phyloP scores from a whole-genome alignment of 2,329 filamentous ascomycete species.

The Xylariaceae sp. region DNA sequence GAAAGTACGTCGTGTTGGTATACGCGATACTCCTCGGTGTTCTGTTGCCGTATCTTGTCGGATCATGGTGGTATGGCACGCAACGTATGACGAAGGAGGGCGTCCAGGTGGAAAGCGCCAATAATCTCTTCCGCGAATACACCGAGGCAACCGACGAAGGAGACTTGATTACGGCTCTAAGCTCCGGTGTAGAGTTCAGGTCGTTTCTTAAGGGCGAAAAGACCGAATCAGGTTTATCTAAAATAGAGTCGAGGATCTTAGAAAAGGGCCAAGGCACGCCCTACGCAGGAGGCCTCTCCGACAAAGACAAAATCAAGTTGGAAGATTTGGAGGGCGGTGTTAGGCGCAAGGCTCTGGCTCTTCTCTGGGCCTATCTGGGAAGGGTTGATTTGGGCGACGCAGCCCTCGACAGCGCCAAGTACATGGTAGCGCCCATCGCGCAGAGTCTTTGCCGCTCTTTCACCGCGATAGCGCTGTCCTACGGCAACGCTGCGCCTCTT shows the following conservation, averaged over 20 bases:
- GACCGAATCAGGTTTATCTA: slow-evolving; percentile 72
- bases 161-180: slow-evolving; percentile 74
- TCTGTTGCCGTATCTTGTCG: slow-evolving; percentile 84
- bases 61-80: slow-evolving; percentile 98
- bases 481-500: slow-evolving; percentile 75
- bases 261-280: slow-evolving; percentile 49
- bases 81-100: slow-evolving; percentile 90
- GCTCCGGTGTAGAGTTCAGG: slow-evolving; percentile 79
- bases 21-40: slow-evolving; percentile 87
- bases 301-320: slow-evolving; percentile 70
- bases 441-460: slow-evolving; percentile 82
- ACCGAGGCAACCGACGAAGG: slow-evolving; percentile 76
- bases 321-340: slow-evolving; percentile 73
- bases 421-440: slow-evolving; percentile 81
- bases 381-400: slow-evolving; percentile 78
- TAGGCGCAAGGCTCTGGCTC: slow-evolving; percentile 77
- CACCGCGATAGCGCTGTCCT: slow-evolving; percentile 79
- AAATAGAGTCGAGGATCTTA: slow-evolving; percentile 77
- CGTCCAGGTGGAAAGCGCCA: slow-evolving; percentile 86
- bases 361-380: slow-evolving; percentile 93
- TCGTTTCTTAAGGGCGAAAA: slow-evolving; percentile 69
- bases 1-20: slow-evolving; percentile 87
- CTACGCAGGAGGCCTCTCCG: slow-evolving; percentile 54
- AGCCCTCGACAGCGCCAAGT: slow-evolving; percentile 76
- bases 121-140: slow-evolving; percentile 91